Conservation (phyloP, 768 basidiomycete genomes). For the Hericium alpestre region DNA sequence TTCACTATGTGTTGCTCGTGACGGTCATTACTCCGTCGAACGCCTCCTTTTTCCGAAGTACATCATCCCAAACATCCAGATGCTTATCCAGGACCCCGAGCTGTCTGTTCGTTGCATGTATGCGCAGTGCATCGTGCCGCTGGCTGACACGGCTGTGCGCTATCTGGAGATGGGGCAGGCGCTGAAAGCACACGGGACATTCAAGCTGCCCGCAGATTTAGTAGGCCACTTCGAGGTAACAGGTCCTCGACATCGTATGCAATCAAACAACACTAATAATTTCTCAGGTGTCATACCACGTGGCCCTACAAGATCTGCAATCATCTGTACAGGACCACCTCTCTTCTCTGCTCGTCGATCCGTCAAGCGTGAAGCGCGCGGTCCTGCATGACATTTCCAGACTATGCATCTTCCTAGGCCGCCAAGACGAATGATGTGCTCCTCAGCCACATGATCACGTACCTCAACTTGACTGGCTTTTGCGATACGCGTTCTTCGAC, state of each 20-base stretch:
- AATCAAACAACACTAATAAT: too few species aligned
- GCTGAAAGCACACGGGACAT: slow-evolving; percentile 70
- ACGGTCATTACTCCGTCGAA: slow-evolving; percentile 58
- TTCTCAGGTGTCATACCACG: slow-evolving; percentile 78
- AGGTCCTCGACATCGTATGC: not conserved
- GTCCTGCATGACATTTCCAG: slow-evolving; percentile 79
- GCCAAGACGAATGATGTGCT: slow-evolving; percentile 91
- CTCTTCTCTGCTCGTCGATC: slow-evolving; percentile 76
- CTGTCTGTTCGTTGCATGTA: slow-evolving; percentile 70
- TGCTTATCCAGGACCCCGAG: slow-evolving; percentile 76
- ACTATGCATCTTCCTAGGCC: slow-evolving; percentile 86
- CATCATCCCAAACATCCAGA: slow-evolving; percentile 81
- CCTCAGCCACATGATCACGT: slow-evolving; percentile 78
- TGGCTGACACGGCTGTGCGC: slow-evolving; percentile 78
- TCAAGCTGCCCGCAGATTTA: slow-evolving; percentile 49
- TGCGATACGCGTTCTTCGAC: slow-evolving; percentile 89
- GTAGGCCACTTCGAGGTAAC: slow-evolving; percentile 69
- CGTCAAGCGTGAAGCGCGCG: slow-evolving; percentile 82
- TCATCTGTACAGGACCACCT: slow-evolving; percentile 79
- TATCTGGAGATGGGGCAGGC: slow-evolving; percentile 94
- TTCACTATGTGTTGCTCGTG: slow-evolving; percentile 35
- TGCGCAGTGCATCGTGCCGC: slow-evolving; percentile 74
- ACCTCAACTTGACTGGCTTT: slow-evolving; percentile 84
- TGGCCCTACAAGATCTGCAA: slow-evolving; percentile 78
- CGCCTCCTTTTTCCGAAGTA: slow-evolving; percentile 82